phyloP scores from a whole-genome alignment of 2,329 filamentous ascomycete species.

The Colletotrichum sp. region DNA sequence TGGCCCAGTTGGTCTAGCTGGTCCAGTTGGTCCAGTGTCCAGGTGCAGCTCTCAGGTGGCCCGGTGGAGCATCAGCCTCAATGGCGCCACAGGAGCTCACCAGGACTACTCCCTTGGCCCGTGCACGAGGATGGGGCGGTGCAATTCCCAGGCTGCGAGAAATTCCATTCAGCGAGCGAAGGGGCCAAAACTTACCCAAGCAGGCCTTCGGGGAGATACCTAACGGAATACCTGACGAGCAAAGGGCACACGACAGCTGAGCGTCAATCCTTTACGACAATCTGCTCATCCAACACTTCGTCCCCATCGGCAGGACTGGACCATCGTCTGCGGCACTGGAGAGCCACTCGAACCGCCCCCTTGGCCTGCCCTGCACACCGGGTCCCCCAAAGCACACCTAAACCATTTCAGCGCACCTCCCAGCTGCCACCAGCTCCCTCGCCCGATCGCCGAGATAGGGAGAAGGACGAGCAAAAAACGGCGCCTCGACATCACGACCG shows the following conservation, averaged over 20 bases:
- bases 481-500: conserved; percentile 15
- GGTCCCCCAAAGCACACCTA: not conserved
- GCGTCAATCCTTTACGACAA: not conserved
- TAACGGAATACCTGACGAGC: not conserved
- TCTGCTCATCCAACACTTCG: not conserved
- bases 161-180: conserved; percentile 18
- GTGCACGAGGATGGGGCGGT: conserved; percentile 16
- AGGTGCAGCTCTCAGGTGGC: not conserved
- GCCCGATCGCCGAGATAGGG: conserved; percentile 20
- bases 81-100: conserved; percentile 10
- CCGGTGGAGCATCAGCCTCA: not conserved
- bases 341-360: not conserved
- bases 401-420: not conserved
- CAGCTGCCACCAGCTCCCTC: conserved; percentile 9
- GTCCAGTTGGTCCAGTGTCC: not conserved
- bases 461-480: conserved; percentile 3
- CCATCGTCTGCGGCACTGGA: not conserved
- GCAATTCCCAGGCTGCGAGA: conserved; percentile 19
- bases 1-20: not conserved
- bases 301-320: conserved; percentile 9
- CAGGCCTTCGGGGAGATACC: conserved; percentile 9
- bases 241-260: conserved; percentile 16
- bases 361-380: not conserved
- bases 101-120: not conserved
- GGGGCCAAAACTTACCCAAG: conserved; percentile 13